Percentiles rank a stretch among this genome's conserved stretches.
Conservation (phyloP, 129 eudicot species). For the Tanacetum coccineum region DNA sequence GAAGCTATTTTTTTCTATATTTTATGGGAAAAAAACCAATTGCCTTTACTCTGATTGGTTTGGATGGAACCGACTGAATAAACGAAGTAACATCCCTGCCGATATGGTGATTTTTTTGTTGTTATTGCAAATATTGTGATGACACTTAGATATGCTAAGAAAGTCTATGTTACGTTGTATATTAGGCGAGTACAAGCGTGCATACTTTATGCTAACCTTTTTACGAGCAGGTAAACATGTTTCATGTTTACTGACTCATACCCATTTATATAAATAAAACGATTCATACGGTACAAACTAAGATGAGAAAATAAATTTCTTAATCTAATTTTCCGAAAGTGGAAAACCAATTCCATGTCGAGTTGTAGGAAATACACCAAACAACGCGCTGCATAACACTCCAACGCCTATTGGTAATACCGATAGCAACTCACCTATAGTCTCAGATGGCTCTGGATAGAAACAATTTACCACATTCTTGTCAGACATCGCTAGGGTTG, state of each 20-base stretch:
- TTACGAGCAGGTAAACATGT: neutral
- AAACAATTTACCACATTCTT: conserved; percentile 59
- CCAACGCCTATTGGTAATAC: conserved; percentile 59
- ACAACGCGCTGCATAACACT: conserved; percentile 55
- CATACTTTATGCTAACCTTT: neutral
- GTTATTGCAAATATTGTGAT: neutral
- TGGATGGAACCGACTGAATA: too few relatives aligned
- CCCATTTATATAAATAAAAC: neutral
- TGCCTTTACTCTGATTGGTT: too few relatives aligned
- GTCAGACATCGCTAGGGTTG: conserved; percentile 61
- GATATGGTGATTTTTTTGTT: neutral
- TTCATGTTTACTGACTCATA: too few relatives aligned
- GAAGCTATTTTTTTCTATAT: too few relatives aligned
- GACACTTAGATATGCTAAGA: too few relatives aligned
- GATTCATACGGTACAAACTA: neutral
- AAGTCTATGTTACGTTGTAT: too few relatives aligned
- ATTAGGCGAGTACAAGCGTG: neutral
- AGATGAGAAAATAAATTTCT: neutral
- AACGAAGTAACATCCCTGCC: too few relatives aligned
- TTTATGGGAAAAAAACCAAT: too few relatives aligned
- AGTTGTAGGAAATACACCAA: conserved; percentile 46
- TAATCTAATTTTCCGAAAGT: conserved; percentile 32
- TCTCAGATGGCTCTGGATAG: conserved; percentile 58
- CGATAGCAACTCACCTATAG: conserved; percentile 38
- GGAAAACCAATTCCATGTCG: conserved; percentile 86